Evolutionary conservation across 2,329 filamentous ascomycete genomes (phyloP).

Genomic region (Cladosporium velox): DNA sequence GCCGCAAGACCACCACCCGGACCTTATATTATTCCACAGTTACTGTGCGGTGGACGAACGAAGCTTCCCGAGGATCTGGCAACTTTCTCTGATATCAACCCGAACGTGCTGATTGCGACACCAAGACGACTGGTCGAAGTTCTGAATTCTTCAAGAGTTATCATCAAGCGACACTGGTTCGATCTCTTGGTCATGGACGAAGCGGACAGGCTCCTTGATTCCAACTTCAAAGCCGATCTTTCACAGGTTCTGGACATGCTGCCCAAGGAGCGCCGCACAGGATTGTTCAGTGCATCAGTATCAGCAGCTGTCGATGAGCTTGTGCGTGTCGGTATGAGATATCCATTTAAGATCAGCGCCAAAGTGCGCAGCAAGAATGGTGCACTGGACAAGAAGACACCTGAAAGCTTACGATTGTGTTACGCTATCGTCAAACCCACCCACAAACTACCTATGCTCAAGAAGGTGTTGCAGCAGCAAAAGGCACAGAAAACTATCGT

Average conservation of each 20-base stretch:
- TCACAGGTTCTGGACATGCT: slow-evolving; percentile 80
- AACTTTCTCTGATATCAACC: slow-evolving; percentile 77
- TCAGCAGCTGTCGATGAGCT: slow-evolving; percentile 93
- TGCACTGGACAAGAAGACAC: slow-evolving; percentile 80
- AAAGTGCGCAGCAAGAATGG: slow-evolving; percentile 80
- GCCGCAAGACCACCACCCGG: slow-evolving; percentile 37
- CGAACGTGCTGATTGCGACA: slow-evolving; percentile 87
- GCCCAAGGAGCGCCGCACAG: slow-evolving; percentile 90
- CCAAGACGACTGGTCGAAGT: slow-evolving; percentile 88
- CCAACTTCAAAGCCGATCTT: slow-evolving; percentile 90
- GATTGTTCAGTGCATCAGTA: slow-evolving; percentile 93
- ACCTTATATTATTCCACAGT: slow-evolving; percentile 72
- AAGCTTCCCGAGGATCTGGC: slow-evolving; percentile 83
- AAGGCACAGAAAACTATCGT: slow-evolving; percentile 80
- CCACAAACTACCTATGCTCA: slow-evolving; percentile 76
- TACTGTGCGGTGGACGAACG: slow-evolving; percentile 82
- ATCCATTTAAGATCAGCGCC: slow-evolving; percentile 92
- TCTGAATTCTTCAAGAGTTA: slow-evolving; percentile 67
- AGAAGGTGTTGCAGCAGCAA: slow-evolving; percentile 64
- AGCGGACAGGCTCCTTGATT: slow-evolving; percentile 85
- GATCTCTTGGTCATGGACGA: slow-evolving; percentile 93
- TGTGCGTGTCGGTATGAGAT: slow-evolving; percentile 85
- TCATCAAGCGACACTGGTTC: slow-evolving; percentile 55
- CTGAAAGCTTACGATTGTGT: slow-evolving; percentile 88
- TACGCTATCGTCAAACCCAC: slow-evolving; percentile 75